Evolutionary conservation across 495 filamentous ascomycete species (phyloP).

Genomic region (Penicillium bovifimosum): DNA sequence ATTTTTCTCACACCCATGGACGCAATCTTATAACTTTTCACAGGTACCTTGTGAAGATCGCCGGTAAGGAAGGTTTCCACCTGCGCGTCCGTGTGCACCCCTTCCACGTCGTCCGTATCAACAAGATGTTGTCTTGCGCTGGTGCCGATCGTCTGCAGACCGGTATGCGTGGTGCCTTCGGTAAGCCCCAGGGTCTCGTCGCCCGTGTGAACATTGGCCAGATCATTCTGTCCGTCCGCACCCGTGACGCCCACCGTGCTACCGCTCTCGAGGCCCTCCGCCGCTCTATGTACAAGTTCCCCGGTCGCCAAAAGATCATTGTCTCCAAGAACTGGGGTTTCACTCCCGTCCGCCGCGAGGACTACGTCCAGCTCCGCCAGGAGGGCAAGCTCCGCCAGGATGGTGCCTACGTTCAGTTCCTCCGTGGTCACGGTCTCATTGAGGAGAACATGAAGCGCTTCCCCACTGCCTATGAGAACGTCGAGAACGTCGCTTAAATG

Average conservation of each 20-base stretch:
- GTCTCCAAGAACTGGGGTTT: conserved; percentile 99
- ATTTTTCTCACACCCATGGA: neutral
- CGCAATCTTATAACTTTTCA: conserved; percentile 6
- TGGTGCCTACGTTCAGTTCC: conserved; percentile 98
- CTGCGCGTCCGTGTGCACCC: conserved; percentile 95
- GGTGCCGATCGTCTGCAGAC: conserved; percentile 99
- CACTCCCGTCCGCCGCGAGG: conserved; percentile 93
- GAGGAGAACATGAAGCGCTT: conserved; percentile 84
- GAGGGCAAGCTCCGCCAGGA: conserved; percentile 87
- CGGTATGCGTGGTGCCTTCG: conserved; percentile 98
- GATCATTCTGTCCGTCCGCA: conserved; percentile 91
- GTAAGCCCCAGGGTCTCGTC: conserved; percentile 94
- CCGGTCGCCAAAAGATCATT: conserved; percentile 99
- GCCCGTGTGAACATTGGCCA: conserved; percentile 99
- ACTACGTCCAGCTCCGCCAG: conserved; percentile 88
- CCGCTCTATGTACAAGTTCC: conserved; percentile 99
- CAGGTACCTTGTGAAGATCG: conserved; percentile 86
- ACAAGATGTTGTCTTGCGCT: conserved; percentile 99
- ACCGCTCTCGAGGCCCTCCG: conserved; percentile 95
- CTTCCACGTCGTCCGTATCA: conserved; percentile 99
- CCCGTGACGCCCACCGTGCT: conserved; percentile 83
- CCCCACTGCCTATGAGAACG: conserved; percentile 76
- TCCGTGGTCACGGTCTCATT: conserved; percentile 81
- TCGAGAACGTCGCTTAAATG: conserved; percentile 47
- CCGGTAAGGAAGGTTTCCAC: conserved; percentile 98